phyloP scores from a whole-genome alignment of 805 yeast genomes.

The Lachancea kluyveri region DNA sequence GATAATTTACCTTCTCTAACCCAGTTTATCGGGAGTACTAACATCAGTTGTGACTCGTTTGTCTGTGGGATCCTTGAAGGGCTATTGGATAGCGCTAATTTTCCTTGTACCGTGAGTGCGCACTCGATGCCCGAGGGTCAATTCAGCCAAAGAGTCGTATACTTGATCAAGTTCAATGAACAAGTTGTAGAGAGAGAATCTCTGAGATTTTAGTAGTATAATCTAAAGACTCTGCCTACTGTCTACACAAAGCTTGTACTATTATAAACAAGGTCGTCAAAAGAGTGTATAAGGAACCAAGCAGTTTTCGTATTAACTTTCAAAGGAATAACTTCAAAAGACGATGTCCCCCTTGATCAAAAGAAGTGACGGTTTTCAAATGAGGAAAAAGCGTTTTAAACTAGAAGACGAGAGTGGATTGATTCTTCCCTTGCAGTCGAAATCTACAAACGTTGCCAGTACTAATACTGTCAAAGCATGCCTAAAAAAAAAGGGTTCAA shows the following conservation, averaged over 20 bases:
- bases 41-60: constrained; percentile 75
- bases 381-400: too few species aligned
- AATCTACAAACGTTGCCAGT: constrained; percentile 12
- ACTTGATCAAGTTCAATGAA: constrained; percentile 63
- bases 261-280: too few species aligned
- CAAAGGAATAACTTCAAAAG: too few species aligned
- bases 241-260: too few species aligned
- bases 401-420: background rate
- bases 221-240: too few species aligned
- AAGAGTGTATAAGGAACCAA: too few species aligned
- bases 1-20: constrained; percentile 68
- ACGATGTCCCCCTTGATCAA: too few species aligned
- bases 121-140: constrained; percentile 62
- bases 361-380: too few species aligned
- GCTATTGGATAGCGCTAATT: constrained; percentile 62
- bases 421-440: constrained; percentile 12
- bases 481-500: too few species aligned
- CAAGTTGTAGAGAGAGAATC: constrained; percentile 51
- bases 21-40: constrained; percentile 65
- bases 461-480: background rate
- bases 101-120: constrained; percentile 71
- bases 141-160: constrained; percentile 61
- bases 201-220: constrained; percentile 34
- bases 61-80: constrained; percentile 87
- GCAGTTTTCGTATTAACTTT: too few species aligned